A percentile compares a stretch with the other conserved stretches of the same genome.
Evolutionary conservation across 2,329 filamentous ascomycete genomes (phyloP).

Genomic region (Cladosporium cucumerinum): DNA sequence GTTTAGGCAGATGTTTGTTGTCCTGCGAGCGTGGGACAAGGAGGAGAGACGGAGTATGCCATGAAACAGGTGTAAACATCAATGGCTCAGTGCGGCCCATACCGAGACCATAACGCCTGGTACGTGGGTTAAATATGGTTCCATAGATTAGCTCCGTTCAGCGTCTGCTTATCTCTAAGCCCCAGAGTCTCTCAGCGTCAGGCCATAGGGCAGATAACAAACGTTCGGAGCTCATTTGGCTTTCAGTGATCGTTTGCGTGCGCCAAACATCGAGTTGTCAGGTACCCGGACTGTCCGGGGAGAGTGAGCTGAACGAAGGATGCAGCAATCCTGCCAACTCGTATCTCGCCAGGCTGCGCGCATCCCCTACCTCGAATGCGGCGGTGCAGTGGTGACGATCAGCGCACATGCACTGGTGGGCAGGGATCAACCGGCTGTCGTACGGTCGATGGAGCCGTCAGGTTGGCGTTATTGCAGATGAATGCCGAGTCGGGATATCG

Average conservation of each 20-base stretch:
- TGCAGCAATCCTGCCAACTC: neutral
- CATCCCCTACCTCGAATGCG: neutral
- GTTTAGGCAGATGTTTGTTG: neutral
- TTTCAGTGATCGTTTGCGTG: neutral
- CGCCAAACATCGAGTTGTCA: neutral
- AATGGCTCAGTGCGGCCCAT: neutral
- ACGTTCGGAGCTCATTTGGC: neutral
- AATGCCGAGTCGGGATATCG: constrained; percentile 8
- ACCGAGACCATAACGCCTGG: constrained; percentile 3
- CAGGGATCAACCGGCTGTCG: neutral
- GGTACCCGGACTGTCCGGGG: neutral
- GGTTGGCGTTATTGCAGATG: neutral
- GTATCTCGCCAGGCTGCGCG: neutral
- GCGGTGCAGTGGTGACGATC: constrained; percentile 2
- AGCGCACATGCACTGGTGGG: neutral
- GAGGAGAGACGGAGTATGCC: neutral
- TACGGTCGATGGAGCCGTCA: neutral
- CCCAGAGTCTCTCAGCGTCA: neutral
- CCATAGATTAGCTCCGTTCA: neutral
- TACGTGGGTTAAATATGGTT: neutral
- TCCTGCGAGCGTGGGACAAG: neutral
- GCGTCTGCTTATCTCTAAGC: neutral
- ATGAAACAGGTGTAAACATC: neutral
- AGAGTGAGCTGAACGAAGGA: neutral
- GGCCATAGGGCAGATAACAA: neutral